Evolutionary conservation across 495 filamentous ascomycete species (phyloP), one percentile per base, ranked within the genome.

Genomic region (Aspergillus wentii): DNA sequence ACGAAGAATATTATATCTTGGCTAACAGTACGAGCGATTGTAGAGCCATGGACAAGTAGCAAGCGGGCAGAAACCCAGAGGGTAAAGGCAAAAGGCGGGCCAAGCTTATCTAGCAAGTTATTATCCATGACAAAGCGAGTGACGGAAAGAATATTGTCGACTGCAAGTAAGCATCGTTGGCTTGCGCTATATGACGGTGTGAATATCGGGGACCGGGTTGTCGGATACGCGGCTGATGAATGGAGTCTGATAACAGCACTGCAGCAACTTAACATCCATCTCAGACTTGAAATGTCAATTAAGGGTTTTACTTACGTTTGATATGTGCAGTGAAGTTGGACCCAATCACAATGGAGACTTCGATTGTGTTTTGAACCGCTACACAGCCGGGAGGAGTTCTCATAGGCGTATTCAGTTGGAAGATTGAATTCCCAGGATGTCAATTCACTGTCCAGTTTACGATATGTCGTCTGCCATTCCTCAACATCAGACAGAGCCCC

Each of bases 141-240:
- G 1, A 94, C 72, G 0, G 82, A 82, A 23, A 81, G 71, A 30
- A 94, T 87, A 49, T 87, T 89, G 49, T 94, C 85, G 16, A 90
- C 88, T 3, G 88, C 87, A 7, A 77, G 71, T 23, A 86, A 77
- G 46, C 88, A 94, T 13, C 83, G 72, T 56, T 94, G 86, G 32
- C 78, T 80, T 7, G 88, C 88, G 43, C 78, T 82, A 59, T 83
- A 91, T 5, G 84, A 90, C 2, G 88, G 84, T 0, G 83, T 86
- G 64, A 94, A 95, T 35, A 92, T 87, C 23, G 82, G 81, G 7
- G 85, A 90, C 16, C 85, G 71, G 10, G 83, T 88, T 13, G 88
- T 91, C 16, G 88, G 88, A 56, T 95, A 95, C 4, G 88, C 88
- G 3, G 88, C 88, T 3, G 85, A 91, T n/a, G 88, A 92, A 65